Evolutionary conservation across 495 filamentous ascomycete species (phyloP), one percentile per base, ranked within the genome.

Genomic region (Lepraria neglecta): DNA sequence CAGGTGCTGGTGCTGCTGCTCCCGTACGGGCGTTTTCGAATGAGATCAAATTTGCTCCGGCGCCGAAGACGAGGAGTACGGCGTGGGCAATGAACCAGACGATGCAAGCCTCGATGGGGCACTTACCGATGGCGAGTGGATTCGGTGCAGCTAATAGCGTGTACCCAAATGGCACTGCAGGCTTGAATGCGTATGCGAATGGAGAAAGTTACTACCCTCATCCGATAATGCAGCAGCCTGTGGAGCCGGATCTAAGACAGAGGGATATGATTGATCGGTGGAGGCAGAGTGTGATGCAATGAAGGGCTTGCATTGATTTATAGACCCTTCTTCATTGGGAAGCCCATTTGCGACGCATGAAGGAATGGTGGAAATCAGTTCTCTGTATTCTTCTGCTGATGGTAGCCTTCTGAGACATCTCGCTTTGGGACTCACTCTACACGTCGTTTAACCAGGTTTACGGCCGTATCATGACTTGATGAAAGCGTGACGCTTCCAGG

Each of bases 181-280:
- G 35, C 38, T 14, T 31, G 69, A 19, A 69, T 69, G 67, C 69
- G 69, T 62, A 70, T 65, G 61, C 67, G 73, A 68, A 74, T 69
- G 66, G 68, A 54, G 71, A 68, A 38, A 12, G 35, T 12, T 38
- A 38, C 7, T 10, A 38, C 67, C 75, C 73, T 0, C 60, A 66
- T 44, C 67, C 61, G 31, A 67, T 70, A 60, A 70, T 68, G 65
- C 43, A 56, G 30, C 27, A 38, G 30, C 47, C 30, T 51, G 61
- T 64, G 66, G 38, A 62, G 10, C 65, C 80, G 61, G 80, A 84
- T 56, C 74, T 78, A n/a, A 77, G 74, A 38, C 87, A 89, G 69
- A 80, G 83, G 68, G 88, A 89, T 57, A 82, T 88, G 75, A 91
- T 97, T 67, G 91, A 97, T 74, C 81, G 87, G 61, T 97, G 92